A percentile compares a stretch with the other conserved stretches of the same genome.
Evolutionary conservation across 2,329 filamentous ascomycete genomes (phyloP).

Genomic region (Phoma sp.): DNA sequence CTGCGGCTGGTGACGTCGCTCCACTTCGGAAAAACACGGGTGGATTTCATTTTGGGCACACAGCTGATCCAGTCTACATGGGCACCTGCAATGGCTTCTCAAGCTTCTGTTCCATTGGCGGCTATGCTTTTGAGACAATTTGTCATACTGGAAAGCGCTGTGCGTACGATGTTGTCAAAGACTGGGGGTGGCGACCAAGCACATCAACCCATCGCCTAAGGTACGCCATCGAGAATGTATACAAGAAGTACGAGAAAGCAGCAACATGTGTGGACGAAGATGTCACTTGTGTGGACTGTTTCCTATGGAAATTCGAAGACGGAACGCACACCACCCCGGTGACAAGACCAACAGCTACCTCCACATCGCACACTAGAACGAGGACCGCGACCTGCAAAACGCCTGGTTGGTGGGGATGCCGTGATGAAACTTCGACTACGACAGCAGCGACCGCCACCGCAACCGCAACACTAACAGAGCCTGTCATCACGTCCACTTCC

Average conservation of each 20-base stretch:
- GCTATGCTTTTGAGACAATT: constrained; percentile 46
- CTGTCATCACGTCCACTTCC: constrained; percentile 22
- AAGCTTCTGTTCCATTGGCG: constrained; percentile 47
- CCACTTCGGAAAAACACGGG: constrained; percentile 44
- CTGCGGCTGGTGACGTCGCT: constrained; percentile 38
- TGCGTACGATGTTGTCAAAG: constrained; percentile 47
- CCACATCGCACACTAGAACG: constrained; percentile 32
- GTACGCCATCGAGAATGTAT: constrained; percentile 47
- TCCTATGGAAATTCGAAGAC: constrained; percentile 47
- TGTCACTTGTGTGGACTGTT: constrained; percentile 46
- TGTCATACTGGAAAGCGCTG: constrained; percentile 48
- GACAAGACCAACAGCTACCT: constrained; percentile 35
- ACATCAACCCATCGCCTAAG: constrained; percentile 41
- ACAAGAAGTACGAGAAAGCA: constrained; percentile 43
- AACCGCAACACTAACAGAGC: constrained; percentile 26
- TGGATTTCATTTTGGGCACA: constrained; percentile 47
- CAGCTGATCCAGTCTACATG: constrained; percentile 48
- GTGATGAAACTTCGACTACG: constrained; percentile 41
- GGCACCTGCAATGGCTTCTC: constrained; percentile 46
- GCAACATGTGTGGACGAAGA: constrained; percentile 46
- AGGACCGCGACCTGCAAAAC: constrained; percentile 48
- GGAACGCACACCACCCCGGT: constrained; percentile 41
- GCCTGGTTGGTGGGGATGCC: constrained; percentile 49
- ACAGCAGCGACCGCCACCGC: constrained; percentile 29
- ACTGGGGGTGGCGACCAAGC: constrained; percentile 47